Conservation (phyloP, 2,329 filamentous ascomycete genomes). For the Exserohilum rostratum region DNA sequence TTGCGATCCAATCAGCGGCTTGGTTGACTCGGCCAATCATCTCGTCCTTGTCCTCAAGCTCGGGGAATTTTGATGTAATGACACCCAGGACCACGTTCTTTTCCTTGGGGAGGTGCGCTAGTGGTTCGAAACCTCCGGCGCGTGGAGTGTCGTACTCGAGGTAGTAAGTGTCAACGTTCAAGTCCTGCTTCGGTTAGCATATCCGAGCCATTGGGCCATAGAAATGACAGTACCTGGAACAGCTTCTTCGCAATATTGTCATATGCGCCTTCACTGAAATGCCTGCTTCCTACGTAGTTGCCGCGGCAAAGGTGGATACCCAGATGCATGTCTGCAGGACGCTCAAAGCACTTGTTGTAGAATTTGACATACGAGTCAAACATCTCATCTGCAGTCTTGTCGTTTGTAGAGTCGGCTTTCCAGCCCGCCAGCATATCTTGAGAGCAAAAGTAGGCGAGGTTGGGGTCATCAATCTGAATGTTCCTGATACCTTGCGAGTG, state of each 20-base stretch:
- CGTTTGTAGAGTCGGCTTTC: slow-evolving; percentile 68
- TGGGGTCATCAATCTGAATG: slow-evolving; percentile 58
- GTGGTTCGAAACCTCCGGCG: slow-evolving; percentile 56
- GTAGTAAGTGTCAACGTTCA: slow-evolving; percentile 51
- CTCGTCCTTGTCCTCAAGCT: slow-evolving; percentile 54
- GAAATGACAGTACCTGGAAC: slow-evolving; percentile 38
- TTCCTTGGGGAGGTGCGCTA: slow-evolving; percentile 52
- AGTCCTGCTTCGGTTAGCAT: slow-evolving; percentile 31
- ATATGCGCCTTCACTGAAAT: slow-evolving; percentile 57
- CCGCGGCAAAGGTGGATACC: slow-evolving; percentile 74
- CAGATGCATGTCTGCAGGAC: slow-evolving; percentile 73
- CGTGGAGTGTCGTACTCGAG: slow-evolving; percentile 56
- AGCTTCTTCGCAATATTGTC: slow-evolving; percentile 54
- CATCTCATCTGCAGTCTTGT: slow-evolving; percentile 70
- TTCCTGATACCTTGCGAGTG: slow-evolving; percentile 55
- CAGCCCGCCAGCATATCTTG: slow-evolving; percentile 47
- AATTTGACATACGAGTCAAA: slow-evolving; percentile 77
- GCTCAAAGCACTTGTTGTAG: slow-evolving; percentile 73
- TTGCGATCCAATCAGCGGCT: slow-evolving; percentile 69
- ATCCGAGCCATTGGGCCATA: too few relatives aligned
- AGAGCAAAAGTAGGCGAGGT: slow-evolving; percentile 53
- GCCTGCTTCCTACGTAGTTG: slow-evolving; percentile 55
- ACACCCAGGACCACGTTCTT: slow-evolving; percentile 57
- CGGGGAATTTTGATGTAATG: slow-evolving; percentile 55
- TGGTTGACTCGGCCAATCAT: slow-evolving; percentile 55